Evolutionary conservation across 176 grass and related monocot species (phyloP).

Genomic region (Themeda triandra): DNA sequence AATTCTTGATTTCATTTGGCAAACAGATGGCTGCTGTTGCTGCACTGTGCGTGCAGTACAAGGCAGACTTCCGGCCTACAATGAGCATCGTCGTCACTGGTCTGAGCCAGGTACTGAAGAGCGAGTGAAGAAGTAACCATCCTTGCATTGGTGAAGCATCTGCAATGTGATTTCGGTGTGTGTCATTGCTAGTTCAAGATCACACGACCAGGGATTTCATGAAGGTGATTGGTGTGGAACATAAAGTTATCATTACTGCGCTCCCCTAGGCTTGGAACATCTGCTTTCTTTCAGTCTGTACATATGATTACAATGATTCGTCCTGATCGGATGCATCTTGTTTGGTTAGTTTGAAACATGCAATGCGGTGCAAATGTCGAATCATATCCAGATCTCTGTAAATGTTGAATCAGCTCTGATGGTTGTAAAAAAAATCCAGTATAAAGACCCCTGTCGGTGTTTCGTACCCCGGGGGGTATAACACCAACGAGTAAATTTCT

Average conservation of each 20-base stretch:
- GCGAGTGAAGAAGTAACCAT: neutral
- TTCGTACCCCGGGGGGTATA: too few species aligned
- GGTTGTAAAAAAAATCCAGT: too few species aligned
- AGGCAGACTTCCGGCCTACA: conserved; percentile 30
- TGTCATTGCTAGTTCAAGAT: neutral
- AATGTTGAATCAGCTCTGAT: too few species aligned
- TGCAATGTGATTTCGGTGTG: neutral
- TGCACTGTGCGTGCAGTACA: conserved; percentile 33
- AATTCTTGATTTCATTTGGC: neutral
- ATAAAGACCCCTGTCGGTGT: too few species aligned
- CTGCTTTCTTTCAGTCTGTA: too few species aligned
- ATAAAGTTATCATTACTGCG: neutral
- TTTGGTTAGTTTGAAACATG: too few species aligned
- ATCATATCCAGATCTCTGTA: too few species aligned
- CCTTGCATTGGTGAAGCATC: neutral
- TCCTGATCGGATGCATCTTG: too few species aligned
- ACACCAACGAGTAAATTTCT: too few species aligned
- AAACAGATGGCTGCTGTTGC: conserved; percentile 48
- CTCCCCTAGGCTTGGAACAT: too few species aligned
- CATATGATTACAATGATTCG: too few species aligned
- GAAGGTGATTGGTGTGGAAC: neutral
- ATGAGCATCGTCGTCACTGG: conserved; percentile 56
- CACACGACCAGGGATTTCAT: neutral
- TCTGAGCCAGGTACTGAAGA: conserved; percentile 30
- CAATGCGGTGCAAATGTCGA: too few species aligned